These are phyloP conservation scores for Sclerotinia borealis DNA, from an alignment of 2,329 filamentous ascomycete species.

Conservation along the genomic window DNA sequence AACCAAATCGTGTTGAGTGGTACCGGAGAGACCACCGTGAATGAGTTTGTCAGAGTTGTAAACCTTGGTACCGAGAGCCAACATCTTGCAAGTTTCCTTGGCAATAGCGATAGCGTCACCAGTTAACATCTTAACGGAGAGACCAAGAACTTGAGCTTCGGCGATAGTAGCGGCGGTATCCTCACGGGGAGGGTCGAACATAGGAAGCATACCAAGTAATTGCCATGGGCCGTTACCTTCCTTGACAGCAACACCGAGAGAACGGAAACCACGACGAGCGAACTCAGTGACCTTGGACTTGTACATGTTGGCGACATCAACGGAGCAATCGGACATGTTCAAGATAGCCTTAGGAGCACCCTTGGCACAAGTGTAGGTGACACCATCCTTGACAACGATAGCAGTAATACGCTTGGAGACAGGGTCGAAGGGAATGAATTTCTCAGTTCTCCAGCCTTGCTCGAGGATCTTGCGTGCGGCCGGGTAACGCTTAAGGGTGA, in stretches of 20 bases:
- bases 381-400: conserved; percentile 61
- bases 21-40: conserved; percentile 66
- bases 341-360: conserved; percentile 72
- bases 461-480: conserved; percentile 71
- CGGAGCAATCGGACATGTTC: conserved; percentile 60
- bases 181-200: conserved; percentile 75
- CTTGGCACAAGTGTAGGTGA: conserved; percentile 68
- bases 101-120: conserved; percentile 75
- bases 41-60: conserved; percentile 76
- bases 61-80: conserved; percentile 72
- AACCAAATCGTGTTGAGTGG: conserved; percentile 69
- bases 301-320: conserved; percentile 60
- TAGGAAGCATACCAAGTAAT: conserved; percentile 69
- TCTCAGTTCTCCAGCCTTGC: conserved; percentile 70
- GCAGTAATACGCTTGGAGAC: conserved; percentile 75
- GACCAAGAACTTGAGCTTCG: conserved; percentile 69
- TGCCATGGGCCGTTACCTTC: conserved; percentile 67
- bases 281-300: conserved; percentile 69
- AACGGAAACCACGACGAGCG: conserved; percentile 73
- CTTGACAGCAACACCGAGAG: conserved; percentile 72
- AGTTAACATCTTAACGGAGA: conserved; percentile 76
- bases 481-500: conserved; percentile 70
- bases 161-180: conserved; percentile 74
- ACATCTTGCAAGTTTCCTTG: conserved; percentile 78
- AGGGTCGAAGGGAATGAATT: conserved; percentile 72